Percentiles rank a stretch among this genome's conserved stretches.
Evolutionary conservation across 164 flowering plant genomes (phyloP).

Genomic region (Amborella trichopoda): DNA sequence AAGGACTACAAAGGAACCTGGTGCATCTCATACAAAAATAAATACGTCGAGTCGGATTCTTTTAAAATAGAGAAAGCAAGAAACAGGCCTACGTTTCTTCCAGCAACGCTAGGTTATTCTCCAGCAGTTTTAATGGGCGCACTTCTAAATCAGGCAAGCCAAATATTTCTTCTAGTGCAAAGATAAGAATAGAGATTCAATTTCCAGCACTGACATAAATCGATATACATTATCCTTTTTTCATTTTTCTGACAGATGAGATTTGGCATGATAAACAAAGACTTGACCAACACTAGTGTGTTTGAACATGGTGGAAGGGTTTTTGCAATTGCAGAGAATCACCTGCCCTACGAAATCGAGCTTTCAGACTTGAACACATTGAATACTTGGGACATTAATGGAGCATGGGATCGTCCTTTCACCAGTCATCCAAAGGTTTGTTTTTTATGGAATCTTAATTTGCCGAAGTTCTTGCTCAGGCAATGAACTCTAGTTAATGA

Average conservation of each 20-base stretch:
- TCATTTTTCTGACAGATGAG: conserved; percentile 5
- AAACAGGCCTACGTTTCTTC: conserved; percentile 10
- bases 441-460: no score
- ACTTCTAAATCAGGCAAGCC: conserved; percentile 5
- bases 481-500: no score
- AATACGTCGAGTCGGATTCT: conserved; percentile 5
- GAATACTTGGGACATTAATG: conserved; percentile 6
- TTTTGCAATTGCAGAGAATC: conserved; percentile 7
- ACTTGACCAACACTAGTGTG: conserved; percentile 9
- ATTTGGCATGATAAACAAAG: conserved; percentile 8
- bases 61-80: conserved; percentile 5
- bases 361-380: conserved; percentile 3
- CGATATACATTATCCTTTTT: no score
- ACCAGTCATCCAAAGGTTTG: conserved; percentile 15
- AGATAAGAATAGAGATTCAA: no score
- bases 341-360: conserved; percentile 9
- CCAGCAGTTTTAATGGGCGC: conserved; percentile 3
- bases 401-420: conserved; percentile 14
- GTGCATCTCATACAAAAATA: conserved; percentile 7
- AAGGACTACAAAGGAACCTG: conserved; percentile 8
- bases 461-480: no score
- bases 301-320: conserved; percentile 9
- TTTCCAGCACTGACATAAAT: no score
- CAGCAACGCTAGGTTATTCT: conserved; percentile 5
- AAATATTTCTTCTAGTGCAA: neutral